Evolutionary conservation across 495 filamentous ascomycete genomes (phyloP).

Genomic region (Filosporella fistucella): DNA sequence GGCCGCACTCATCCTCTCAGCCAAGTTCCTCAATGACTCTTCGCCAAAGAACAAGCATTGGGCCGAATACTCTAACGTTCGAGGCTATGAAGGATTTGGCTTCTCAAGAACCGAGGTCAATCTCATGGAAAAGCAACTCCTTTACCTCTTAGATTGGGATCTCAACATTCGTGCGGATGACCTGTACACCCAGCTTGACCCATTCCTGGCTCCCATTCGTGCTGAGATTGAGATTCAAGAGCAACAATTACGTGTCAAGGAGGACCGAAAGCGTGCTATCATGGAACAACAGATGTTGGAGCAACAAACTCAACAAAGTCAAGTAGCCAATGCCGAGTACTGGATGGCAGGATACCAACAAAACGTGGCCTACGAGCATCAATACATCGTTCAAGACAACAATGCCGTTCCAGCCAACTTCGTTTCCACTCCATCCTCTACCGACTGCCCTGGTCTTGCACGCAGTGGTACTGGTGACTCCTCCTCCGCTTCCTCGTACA

Average conservation of each 20-base stretch:
- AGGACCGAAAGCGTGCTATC: slow-evolving; percentile 8
- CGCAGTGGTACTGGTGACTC: slow-evolving; percentile 16
- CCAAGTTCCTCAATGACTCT: slow-evolving; percentile 96
- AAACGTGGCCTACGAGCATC: slow-evolving; percentile 6
- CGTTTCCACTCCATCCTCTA: slow-evolving; percentile 21
- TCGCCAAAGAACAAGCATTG: slow-evolving; percentile 99
- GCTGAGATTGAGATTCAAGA: slow-evolving; percentile 16
- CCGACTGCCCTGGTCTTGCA: slow-evolving; percentile 22
- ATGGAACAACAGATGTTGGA: background rate
- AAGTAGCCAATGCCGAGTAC: slow-evolving; percentile 11
- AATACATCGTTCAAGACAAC: slow-evolving; percentile 4
- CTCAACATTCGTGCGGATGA: slow-evolving; percentile 78
- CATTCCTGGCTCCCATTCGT: slow-evolving; percentile 83
- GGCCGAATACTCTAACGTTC: slow-evolving; percentile 81
- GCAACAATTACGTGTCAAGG: slow-evolving; percentile 5
- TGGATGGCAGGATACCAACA: slow-evolving; percentile 4
- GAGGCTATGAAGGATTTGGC: slow-evolving; percentile 74
- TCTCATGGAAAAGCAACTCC: slow-evolving; percentile 96
- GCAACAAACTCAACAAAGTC: background rate
- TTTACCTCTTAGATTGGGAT: slow-evolving; percentile 92
- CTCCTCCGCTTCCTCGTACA: slow-evolving; percentile 21
- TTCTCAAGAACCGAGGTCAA: slow-evolving; percentile 95
- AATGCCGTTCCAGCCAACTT: background rate
- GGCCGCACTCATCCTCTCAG: slow-evolving; percentile 85
- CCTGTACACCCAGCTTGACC: slow-evolving; percentile 80